Conservation (phyloP, 2,329 filamentous ascomycete genomes). For the Penicillium sp. region DNA sequence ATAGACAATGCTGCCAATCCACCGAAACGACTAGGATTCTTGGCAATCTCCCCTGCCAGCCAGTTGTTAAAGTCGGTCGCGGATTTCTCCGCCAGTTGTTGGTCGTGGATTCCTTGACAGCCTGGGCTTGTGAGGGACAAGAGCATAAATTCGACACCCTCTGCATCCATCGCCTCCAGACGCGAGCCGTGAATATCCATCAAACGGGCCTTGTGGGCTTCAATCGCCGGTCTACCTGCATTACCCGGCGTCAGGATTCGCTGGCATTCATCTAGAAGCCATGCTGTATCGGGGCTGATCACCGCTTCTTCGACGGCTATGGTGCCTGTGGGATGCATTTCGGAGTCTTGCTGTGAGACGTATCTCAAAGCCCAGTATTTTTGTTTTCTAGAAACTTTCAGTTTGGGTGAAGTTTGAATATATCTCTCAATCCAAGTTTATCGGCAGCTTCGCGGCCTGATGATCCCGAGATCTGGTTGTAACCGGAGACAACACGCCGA, state of each 20-base stretch:
- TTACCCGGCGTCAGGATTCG: background rate
- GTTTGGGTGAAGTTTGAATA: no score
- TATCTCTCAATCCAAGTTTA: no score
- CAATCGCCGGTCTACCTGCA: background rate
- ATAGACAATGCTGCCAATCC: conserved; percentile 29
- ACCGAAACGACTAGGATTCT: conserved; percentile 16
- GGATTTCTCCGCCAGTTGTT: conserved; percentile 37
- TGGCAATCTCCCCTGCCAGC: conserved; percentile 40
- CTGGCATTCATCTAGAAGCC: background rate
- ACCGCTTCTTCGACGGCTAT: background rate
- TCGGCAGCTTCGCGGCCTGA: no score
- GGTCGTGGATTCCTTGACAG: conserved; percentile 44
- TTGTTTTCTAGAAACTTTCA: no score
- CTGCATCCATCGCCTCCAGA: conserved; percentile 27
- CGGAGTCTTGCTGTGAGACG: no score
- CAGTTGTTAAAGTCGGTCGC: conserved; percentile 46
- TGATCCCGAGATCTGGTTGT: no score
- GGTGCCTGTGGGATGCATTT: background rate
- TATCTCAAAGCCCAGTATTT: no score
- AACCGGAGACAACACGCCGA: no score
- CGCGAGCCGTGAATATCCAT: background rate
- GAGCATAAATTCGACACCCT: conserved; percentile 47
- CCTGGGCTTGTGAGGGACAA: conserved; percentile 48
- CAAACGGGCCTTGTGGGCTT: background rate
- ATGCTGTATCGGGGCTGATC: background rate